These are phyloP conservation scores for Neospora caninum DNA, from an alignment of 169 alveolate genomes.

Conservation along the genomic window DNA sequence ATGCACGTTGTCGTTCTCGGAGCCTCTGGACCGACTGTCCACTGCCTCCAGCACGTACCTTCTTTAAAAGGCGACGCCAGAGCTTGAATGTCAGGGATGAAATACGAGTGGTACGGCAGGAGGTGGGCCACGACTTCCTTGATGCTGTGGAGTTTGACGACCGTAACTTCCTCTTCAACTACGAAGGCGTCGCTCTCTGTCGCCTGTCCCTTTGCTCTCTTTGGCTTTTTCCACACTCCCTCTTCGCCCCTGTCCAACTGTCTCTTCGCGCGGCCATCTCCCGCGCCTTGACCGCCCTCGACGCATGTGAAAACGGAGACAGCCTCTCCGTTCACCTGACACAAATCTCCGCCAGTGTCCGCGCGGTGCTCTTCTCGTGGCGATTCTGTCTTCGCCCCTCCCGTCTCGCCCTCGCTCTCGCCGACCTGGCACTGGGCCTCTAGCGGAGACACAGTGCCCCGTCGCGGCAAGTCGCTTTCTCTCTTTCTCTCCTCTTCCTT, in stretches of 20 bases:
- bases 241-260: too few species aligned
- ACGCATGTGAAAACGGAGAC: too few species aligned
- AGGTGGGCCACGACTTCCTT: background rate
- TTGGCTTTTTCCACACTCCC: background rate
- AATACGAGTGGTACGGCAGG: constrained; percentile 3
- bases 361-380: background rate
- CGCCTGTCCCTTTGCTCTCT: background rate
- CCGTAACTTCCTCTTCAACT: background rate
- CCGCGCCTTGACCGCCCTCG: too few species aligned
- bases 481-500: too few species aligned
- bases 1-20: too few species aligned
- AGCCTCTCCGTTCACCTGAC: background rate
- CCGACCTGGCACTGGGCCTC: too few species aligned
- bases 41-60: background rate
- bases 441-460: too few species aligned
- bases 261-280: too few species aligned
- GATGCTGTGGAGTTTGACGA: background rate
- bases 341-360: background rate
- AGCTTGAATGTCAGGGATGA: background rate
- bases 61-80: background rate
- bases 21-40: too few species aligned
- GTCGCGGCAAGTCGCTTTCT: too few species aligned
- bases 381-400: too few species aligned
- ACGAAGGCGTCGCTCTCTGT: background rate
- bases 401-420: too few species aligned